Conservation (phyloP, 495 filamentous ascomycete genomes). For the Penicillium coffeae region DNA sequence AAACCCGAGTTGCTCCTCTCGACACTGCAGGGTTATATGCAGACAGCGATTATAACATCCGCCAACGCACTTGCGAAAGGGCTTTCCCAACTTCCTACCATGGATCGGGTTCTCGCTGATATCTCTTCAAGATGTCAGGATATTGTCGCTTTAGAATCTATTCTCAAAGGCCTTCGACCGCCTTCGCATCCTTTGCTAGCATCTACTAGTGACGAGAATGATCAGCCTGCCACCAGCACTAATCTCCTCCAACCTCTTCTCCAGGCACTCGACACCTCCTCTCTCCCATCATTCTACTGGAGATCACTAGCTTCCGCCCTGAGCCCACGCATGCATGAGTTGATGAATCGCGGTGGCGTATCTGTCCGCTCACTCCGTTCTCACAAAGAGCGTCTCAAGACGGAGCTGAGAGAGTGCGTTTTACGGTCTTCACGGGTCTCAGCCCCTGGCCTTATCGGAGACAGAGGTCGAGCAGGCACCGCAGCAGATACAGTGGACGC, state of each 20-base stretch:
- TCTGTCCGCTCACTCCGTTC: slow-evolving; percentile 74
- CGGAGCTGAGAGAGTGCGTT: slow-evolving; percentile 80
- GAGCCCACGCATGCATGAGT: slow-evolving; percentile 74
- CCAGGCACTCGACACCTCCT: slow-evolving; percentile 77
- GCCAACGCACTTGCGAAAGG: slow-evolving; percentile 66
- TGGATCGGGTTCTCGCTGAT: slow-evolving; percentile 80
- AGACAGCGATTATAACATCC: slow-evolving; percentile 68
- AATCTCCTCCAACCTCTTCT: slow-evolving; percentile 75
- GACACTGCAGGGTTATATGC: slow-evolving; percentile 76
- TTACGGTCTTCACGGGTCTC: slow-evolving; percentile 66
- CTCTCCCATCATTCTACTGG: slow-evolving; percentile 89
- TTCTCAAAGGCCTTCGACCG: slow-evolving; percentile 63
- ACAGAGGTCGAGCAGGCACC: slow-evolving; percentile 40
- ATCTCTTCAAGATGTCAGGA: slow-evolving; percentile 84
- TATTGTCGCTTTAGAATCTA: slow-evolving; percentile 76
- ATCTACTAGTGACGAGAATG: slow-evolving; percentile 10
- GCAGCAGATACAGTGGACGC: slow-evolving; percentile 32
- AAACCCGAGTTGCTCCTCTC: slow-evolving; percentile 68
- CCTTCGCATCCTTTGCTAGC: slow-evolving; percentile 61
- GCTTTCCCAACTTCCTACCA: slow-evolving; percentile 71
- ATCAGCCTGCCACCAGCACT: slow-evolving; percentile 5
- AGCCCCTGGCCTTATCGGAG: slow-evolving; percentile 38
- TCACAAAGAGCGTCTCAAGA: slow-evolving; percentile 69
- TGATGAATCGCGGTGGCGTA: slow-evolving; percentile 74
- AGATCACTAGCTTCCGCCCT: slow-evolving; percentile 76